These are phyloP conservation scores for Malassezia japonica DNA, from an alignment of 1,284 basidiomycete genomes.

Conservation along the genomic window DNA sequence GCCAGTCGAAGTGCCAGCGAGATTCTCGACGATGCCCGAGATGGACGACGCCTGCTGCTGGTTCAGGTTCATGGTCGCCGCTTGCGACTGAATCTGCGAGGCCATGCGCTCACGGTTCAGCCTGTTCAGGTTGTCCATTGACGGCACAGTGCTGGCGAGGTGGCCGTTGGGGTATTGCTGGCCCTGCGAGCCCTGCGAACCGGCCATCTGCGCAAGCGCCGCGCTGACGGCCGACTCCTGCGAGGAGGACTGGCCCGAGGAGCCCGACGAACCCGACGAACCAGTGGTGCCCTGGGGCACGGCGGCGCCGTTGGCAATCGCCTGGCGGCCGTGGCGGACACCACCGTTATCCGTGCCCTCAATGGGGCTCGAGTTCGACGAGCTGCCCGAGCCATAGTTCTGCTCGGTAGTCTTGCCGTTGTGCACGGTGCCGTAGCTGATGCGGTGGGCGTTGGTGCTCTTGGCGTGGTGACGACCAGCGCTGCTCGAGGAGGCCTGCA, in stretches of 20 bases:
- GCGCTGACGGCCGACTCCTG: not conserved
- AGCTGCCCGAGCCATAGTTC: not conserved
- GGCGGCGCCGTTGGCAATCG: not conserved
- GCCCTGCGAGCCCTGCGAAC: not conserved
- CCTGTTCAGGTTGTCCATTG: not conserved
- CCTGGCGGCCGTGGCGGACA: not conserved
- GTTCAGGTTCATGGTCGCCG: not conserved
- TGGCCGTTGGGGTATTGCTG: conserved; percentile 1
- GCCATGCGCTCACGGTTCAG: not conserved
- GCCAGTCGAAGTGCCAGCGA: no score
- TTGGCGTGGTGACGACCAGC: conserved; percentile 1
- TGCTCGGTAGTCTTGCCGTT: not conserved
- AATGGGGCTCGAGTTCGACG: not conserved
- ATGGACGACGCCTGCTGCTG: not conserved
- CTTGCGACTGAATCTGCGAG: not conserved
- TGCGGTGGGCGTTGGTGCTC: not conserved
- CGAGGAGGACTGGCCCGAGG: no score
- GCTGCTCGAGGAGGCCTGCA: conserved; percentile 4
- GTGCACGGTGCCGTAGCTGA: not conserved
- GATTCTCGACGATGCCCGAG: not conserved
- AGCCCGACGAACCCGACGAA: no score
- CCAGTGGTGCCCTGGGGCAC: no score
- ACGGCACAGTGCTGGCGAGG: not conserved
- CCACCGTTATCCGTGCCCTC: not conserved
- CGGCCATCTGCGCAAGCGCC: not conserved